Evolutionary conservation across 1,139 yeast genomes (phyloP).

Genomic region (Nakaseomyces uthaithaninus): DNA sequence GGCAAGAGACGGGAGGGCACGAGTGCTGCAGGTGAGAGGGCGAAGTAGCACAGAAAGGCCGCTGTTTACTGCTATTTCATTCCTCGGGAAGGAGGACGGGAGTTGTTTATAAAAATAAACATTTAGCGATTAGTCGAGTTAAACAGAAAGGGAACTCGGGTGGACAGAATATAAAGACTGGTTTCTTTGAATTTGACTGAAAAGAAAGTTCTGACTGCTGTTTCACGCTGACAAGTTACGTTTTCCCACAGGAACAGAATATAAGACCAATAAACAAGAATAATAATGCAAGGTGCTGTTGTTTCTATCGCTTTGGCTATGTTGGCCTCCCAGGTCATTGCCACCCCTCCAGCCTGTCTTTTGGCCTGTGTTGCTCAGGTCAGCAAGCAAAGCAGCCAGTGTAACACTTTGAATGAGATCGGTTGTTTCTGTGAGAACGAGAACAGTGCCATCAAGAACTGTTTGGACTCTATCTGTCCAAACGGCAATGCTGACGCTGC

Average conservation of each 20-base stretch:
- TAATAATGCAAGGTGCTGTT: conserved; percentile 31
- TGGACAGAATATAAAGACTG: no score
- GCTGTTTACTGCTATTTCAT: no score
- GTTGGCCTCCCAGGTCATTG: conserved; percentile 44
- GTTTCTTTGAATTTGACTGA: no score
- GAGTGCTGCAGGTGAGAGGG: no score
- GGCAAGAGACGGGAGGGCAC: no score
- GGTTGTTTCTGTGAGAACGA: conserved; percentile 57
- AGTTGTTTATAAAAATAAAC: no score
- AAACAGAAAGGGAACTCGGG: no score
- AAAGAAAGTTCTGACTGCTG: neutral
- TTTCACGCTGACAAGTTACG: neutral
- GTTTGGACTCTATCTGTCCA: conserved; percentile 64
- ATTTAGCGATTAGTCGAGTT: no score
- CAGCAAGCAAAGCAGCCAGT: conserved; percentile 44
- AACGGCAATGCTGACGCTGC: conserved; percentile 51
- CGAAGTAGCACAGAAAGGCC: no score
- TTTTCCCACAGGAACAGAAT: neutral
- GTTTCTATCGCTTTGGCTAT: conserved; percentile 45
- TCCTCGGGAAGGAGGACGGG: no score
- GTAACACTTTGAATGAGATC: conserved; percentile 48
- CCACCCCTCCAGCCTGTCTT: conserved; percentile 84
- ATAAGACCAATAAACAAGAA: neutral
- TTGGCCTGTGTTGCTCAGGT: conserved; percentile 79
- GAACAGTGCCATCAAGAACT: conserved; percentile 43